Evolutionary conservation across 345 rosid species (phyloP), one percentile per base, ranked within the genome.

Genomic region (Eucalyptus grandis): DNA sequence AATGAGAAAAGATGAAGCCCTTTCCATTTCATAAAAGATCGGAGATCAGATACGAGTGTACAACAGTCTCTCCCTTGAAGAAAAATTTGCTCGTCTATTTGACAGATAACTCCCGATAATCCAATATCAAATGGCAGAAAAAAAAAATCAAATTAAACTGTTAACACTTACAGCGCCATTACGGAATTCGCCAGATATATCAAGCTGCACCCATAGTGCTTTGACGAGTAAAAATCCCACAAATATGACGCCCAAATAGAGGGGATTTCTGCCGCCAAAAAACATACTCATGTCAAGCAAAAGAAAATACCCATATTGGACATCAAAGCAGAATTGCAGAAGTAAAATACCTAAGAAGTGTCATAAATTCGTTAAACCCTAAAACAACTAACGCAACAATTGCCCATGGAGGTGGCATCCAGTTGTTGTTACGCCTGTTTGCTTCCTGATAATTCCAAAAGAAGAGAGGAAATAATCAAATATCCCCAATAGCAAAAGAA

Each of bases 401-500:
- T 83, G 99, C 99, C 99, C 99, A 97, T 92, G 99, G 99, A 91
- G 99, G 99, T 87, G 99, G 99, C 86, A 98, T 87, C 99, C 98
- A 98, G 95, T 96, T 98, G 97, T 96, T 97, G 89, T 91, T 96
- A 88, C 98, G 98, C 90, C 92, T 94, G 92, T 95, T 95, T 53
- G 99, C 99, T 95, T 98, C 99, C 99, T 98, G 97, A 89, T 93
- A 91, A 91, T 87, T 82, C 60, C 86, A 43, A 30, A 43, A 24
- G 67, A 86, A 49, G 88, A 54, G 31, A 87, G 69, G 16, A 54
- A 51, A 87, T 21, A 40, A 77, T 51, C 12, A 51, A 2, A 46
- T 22, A 87, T 30, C 60, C n/a, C 88, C 87, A 44, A n/a, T 49
- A 53, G 60, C 5, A 1, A 86, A 49, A 21, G 22, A 86, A 86